Evolutionary conservation across 768 basidiomycete genomes (phyloP), one percentile per base, ranked within the genome.

Genomic region (Leccinum ochraceum): DNA sequence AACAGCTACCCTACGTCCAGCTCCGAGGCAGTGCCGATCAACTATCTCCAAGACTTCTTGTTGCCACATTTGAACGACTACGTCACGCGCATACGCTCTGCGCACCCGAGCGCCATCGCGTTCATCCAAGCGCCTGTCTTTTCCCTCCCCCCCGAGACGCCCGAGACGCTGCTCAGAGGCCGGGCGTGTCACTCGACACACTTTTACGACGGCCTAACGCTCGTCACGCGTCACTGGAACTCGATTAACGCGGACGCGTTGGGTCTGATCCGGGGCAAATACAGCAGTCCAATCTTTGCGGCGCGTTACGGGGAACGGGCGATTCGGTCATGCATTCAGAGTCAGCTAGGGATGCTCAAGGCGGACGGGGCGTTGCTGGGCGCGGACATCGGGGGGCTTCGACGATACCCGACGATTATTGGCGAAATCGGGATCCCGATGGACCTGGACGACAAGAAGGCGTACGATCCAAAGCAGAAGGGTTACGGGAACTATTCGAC

Each of bases 371-470:
- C 75, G 32, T 86, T 87, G 53, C 79, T 91, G 6, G 85, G 86
- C 1, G 60, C 76, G 13, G 62, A 63, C 34, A 57, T 9, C 6
- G 20, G 52, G 1, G 52, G 39, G 9, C 61, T 49, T 4, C 65
- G 53, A 13, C 64, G 62, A 17, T 97, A 89, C 67, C 96, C 96
- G 1, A 95, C 92, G 0, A 80, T 98, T 64, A 90, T 99, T 37
- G 95, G 96, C 11, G 96, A 99, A 78, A 96, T 98, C 54, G 96
- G 96, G 14, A 91, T 87, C 2, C 96, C 96, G 3, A 94, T 89
- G 69, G 95, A 99, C 71, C 89, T 99, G 89, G 96, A 99, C 70
- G 77, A 77, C 57, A 94, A 92, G 74, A 80, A 82, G 51, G 81
- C 92, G 14, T 99, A 99, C 75, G 91, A 92, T 34, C 63, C 63